Percentiles rank a stretch among this genome's conserved stretches.
Evolutionary conservation across 345 rosid genomes (phyloP).

Genomic region (Turritis glabra): DNA sequence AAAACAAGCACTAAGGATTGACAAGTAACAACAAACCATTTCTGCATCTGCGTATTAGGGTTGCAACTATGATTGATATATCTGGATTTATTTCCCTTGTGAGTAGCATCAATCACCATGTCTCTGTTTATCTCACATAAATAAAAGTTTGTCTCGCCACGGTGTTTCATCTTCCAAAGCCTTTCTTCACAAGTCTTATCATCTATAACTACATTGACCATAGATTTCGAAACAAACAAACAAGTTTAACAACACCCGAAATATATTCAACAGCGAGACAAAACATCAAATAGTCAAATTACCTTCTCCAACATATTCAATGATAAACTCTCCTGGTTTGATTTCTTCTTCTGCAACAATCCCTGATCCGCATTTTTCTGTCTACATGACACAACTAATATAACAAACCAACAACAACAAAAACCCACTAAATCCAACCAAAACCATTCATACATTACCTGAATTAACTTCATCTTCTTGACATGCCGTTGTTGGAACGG

Average conservation of each 20-base stretch:
- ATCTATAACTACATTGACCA: conserved; percentile 71
- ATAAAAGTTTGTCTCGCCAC: conserved; percentile 93
- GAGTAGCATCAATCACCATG: conserved; percentile 98
- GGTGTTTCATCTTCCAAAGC: conserved; percentile 97
- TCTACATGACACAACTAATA: conserved; percentile 58
- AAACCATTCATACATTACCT: conserved; percentile 50
- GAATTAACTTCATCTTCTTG: conserved; percentile 83
- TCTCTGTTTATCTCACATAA: conserved; percentile 95
- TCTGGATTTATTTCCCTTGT: conserved; percentile 97
- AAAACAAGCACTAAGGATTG: conserved; percentile 6
- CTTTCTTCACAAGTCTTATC: conserved; percentile 98
- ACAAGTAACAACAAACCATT: conserved; percentile 55
- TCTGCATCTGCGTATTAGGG: conserved; percentile 99
- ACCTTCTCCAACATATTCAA: conserved; percentile 99
- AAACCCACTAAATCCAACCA: not conserved
- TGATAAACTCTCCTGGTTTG: conserved; percentile 80
- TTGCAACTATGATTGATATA: conserved; percentile 96
- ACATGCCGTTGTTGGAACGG: conserved; percentile 88
- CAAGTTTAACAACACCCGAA: conserved; percentile 1
- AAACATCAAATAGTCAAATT: conserved; percentile 27
- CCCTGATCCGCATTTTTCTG: conserved; percentile 96
- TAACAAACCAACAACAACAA: conserved; percentile 25
- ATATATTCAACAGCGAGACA: conserved; percentile 8
- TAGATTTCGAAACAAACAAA: not conserved
- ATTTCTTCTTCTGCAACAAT: conserved; percentile 92